phyloP scores from a whole-genome alignment of 257 asterid species.

The Solanum medicagineum region DNA sequence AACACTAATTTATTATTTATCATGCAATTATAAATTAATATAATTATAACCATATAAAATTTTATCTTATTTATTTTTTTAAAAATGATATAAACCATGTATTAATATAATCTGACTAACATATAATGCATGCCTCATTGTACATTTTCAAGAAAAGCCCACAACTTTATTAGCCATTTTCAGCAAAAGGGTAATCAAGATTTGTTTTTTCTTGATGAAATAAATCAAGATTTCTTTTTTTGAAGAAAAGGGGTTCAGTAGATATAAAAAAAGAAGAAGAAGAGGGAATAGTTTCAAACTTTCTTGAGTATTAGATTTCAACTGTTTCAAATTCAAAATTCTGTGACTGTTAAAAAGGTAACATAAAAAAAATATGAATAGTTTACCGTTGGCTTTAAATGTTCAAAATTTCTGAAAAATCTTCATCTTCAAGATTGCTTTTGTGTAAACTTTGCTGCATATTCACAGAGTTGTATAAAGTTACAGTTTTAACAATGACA shows the following conservation, averaged over 20 bases:
- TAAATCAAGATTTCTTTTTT: not conserved
- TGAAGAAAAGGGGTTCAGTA: not conserved
- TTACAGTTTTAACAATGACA: slow-evolving; percentile 12
- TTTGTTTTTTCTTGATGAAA: not conserved
- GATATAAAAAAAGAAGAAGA: not conserved
- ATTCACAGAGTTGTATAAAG: slow-evolving; percentile 21
- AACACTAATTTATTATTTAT: not conserved
- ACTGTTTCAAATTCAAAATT: slow-evolving; percentile 53
- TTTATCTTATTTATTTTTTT: not conserved
- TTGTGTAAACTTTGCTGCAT: slow-evolving; percentile 17
- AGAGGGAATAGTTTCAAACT: slow-evolving; percentile 41
- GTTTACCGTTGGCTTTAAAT: slow-evolving; percentile 19
- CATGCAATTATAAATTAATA: not conserved
- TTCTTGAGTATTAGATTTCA: slow-evolving; percentile 5
- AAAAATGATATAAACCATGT: not conserved
- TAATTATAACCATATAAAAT: not conserved
- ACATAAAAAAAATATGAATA: not conserved
- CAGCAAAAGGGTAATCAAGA: not conserved
- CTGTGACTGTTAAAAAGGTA: slow-evolving; percentile 32
- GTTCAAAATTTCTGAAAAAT: not conserved
- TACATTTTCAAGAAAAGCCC: not conserved
- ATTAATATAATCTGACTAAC: not conserved
- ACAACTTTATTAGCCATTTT: not conserved
- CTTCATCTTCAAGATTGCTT: not conserved
- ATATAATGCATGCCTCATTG: slow-evolving; percentile 2